Evolutionary conservation across 441 rosid species (phyloP), one percentile per base, ranked within the genome.

Genomic region (Cnidoscolus chayamansa): DNA sequence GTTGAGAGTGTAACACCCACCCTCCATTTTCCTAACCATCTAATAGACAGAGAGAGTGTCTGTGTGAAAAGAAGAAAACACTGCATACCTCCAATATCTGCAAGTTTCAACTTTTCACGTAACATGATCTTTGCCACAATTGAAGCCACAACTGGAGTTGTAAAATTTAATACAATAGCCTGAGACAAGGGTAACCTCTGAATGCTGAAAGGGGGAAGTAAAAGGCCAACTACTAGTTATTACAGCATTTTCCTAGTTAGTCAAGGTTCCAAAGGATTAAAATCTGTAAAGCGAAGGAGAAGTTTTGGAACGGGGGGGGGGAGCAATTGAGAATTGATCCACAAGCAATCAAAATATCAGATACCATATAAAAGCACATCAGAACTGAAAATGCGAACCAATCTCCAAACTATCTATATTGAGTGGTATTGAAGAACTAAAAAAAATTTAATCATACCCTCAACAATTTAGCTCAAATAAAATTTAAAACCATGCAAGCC

Each of bases 101-200:
- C 77, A 76, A 88, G 83, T 82, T 86, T 94, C 79, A 90, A 80
- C 83, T 87, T 91, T 80, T 94, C 98, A 72, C 31, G 85, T 68
- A 90, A 80, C 82, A 87, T 79, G 55, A 94, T 64, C 85, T 87
- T 85, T 48, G 96, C 96, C 51, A 83, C 80, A 76, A 88, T 74
- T 77, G 98, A 90, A 71, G 96, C 96, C 81, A 84, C 72, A 75
- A 90, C 78, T 80, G 98, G 97, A 79, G 88, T 86, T 65, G 89
- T 81, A 77, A 90, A 93, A 88, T 86, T 87, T 71, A 93, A 74
- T 50, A 86, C 80, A 75, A 84, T 76, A 72, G 93, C 91, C 84
- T 85, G 93, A 61, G 97, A 87, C 74, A 87, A 76, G 67, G 93
- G 92, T 80, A 91, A 77, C 78, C 87, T 86, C 76, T 86, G 92